Base-by-base conservation (phyloP, 225 moss, liverwort and hornwort genomes). In the Pseudoscleropodium purum region DNA sequence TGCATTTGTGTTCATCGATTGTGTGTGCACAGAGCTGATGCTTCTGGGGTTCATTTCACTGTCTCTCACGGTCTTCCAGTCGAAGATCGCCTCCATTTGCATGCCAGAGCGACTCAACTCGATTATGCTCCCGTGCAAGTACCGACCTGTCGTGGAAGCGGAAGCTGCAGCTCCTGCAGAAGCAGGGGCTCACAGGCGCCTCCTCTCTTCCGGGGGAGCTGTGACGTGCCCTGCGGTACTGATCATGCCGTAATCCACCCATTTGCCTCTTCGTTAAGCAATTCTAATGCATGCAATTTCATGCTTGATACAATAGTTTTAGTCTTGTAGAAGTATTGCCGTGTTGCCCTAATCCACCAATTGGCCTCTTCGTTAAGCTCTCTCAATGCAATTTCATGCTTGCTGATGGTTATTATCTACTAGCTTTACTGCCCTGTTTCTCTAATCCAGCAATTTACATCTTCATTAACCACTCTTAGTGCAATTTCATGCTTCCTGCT, bases 21-120 rank as follows among this genome's bases (percentile, higher is more conserved):
- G 43, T 69, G 83, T 69, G 62, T 41, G 61, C 84, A 24, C 87
- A 99, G 99, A 99, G 92, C 85, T 99, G 93, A 99, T 99, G 99
- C 94, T 99, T n/a, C 86, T 99, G 92, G 99, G 99, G 41, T 99
- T 99, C 91, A 97, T 99, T 83, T 99, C 99, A 13, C 93, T 99
- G 89, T 93, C 96, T 43, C 93, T 99, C 18, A 97, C 95, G 17
- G 99, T 96, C 21, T 94, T 99, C 60, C 97, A 99, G 84, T 2
- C 31, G 78, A 84, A 81, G 73, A 89, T 99, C 59, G 81, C 95
- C 17, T 94, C 94, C 70, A 90, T 97, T 10, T 97, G 97, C 88
- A 97, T 99, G 92, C 91, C 95, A 1, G 92, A 92, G 87, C 70
- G 90, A 36, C 96, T 97, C 64, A 86, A 90, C 79, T 85, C 33